These are phyloP conservation scores for Sarcomyxa edulis DNA, from an alignment of 768 basidiomycete genomes.

Conservation along the genomic window DNA sequence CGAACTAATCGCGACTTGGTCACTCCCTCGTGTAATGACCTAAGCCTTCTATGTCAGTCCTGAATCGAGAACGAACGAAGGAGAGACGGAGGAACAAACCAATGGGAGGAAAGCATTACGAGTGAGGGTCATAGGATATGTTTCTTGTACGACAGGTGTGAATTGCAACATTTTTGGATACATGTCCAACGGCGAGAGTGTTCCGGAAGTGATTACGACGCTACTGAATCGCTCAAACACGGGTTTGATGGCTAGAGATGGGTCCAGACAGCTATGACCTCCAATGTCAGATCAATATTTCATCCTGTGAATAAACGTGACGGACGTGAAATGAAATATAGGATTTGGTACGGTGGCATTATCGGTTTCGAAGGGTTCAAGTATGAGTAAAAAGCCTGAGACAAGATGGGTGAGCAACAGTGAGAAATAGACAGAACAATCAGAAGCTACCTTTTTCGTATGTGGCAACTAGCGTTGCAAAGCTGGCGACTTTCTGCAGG, in stretches of 20 bases:
- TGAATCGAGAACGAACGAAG: slow-evolving; percentile 4
- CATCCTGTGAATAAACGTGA: slow-evolving; percentile 5
- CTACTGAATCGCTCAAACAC: slow-evolving; percentile 98
- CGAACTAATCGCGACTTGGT: slow-evolving; percentile 97
- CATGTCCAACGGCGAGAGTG: slow-evolving; percentile 98
- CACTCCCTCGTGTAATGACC: slow-evolving; percentile 97
- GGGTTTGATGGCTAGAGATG: slow-evolving; percentile 94
- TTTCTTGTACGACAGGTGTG: slow-evolving; percentile 93
- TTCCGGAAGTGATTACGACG: slow-evolving; percentile 98
- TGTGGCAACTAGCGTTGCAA: slow-evolving; percentile 94
- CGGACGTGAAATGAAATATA: slow-evolving; percentile 95
- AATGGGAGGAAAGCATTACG: slow-evolving; percentile 95
- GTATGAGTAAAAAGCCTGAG: slow-evolving; percentile 88
- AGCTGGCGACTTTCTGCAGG: slow-evolving; percentile 92
- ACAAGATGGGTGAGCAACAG: slow-evolving; percentile 1
- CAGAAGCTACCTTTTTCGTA: slow-evolving; percentile 84
- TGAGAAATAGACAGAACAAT: slow-evolving; percentile 3
- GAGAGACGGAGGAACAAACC: slow-evolving; percentile 38
- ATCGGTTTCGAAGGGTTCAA: slow-evolving; percentile 98
- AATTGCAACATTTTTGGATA: slow-evolving; percentile 99
- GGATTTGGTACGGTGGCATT: slow-evolving; percentile 98
- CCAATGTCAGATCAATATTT: slow-evolving; percentile 9
- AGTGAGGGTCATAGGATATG: slow-evolving; percentile 96
- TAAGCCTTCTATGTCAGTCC: slow-evolving; percentile 22
- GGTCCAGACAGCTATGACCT: slow-evolving; percentile 84